Base-by-base conservation (phyloP, 2,329 filamentous ascomycete genomes). In the Monilinia laxa region DNA sequence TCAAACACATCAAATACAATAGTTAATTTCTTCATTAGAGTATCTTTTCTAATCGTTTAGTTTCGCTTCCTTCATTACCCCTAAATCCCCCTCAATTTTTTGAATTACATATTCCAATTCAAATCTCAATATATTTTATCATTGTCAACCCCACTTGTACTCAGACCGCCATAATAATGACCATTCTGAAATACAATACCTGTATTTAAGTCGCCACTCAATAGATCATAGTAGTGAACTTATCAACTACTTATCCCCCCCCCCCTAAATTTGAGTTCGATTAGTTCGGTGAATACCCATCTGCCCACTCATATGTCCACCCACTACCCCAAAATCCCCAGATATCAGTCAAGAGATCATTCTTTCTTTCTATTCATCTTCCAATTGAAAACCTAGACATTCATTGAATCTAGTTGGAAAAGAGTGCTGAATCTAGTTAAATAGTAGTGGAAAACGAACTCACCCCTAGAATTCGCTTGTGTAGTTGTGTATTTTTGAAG, bases 91-190 rank as follows among this genome's bases (percentile, higher is more conserved):
- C 28, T n/a, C 11, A 31, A 55, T n/a, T 14, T 14, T 38, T 35
- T 6, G 12, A 3, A 10, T 10, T 14, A 55, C 31, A n/a, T 38
- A 11, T n/a, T 35, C 16, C 28, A 35, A 14, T 54, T 4, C 52
- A 54, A 54, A 54, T 54, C 52, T 9, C 52, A 35, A 20, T 28
- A 35, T 54, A 23, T n/a, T 49, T 18, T 23, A 35, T 9, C 20
- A 35, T 54, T 35, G 9, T 25, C 7, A 54, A 55, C 53, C 53
- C 53, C 53, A 55, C 53, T 23, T 55, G 28, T 35, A 55, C 53
- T 55, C 53, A 55, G 53, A 38, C 53, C 53, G 31, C 31, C 53
- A 55, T 20, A 55, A 47, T 47, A 40, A 20, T 28, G 23, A 28
- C 49, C 25, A 31, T 7, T 31, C 28, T 35, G 31, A n/a, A 38